A percentile compares a stretch with the other conserved stretches of the same genome.
These are phyloP conservation scores for Cicer yamashitae DNA, from an alignment of 306 rosid genomes.

Conservation along the genomic window DNA sequence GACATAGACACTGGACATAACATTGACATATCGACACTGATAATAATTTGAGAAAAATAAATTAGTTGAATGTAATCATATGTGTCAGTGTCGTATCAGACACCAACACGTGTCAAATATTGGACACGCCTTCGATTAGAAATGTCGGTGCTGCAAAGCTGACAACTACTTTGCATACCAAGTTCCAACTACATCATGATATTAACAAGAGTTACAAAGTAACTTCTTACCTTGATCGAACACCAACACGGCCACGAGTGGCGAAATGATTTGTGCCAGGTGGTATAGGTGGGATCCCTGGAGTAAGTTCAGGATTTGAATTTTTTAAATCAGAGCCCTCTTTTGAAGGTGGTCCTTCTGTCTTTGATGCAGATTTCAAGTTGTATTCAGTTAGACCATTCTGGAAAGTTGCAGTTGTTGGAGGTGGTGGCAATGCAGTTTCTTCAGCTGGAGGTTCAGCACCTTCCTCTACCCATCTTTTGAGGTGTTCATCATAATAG, in stretches of 20 bases:
- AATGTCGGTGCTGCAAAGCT: too few relatives aligned
- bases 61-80: too few relatives aligned
- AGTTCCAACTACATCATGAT: constrained; percentile 2
- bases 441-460: constrained; percentile 78
- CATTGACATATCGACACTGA: too few relatives aligned
- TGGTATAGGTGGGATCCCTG: constrained; percentile 88
- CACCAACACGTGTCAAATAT: too few relatives aligned
- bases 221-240: constrained; percentile 76
- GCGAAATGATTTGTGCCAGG: constrained; percentile 78
- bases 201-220: constrained; percentile 25
- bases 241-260: constrained; percentile 73
- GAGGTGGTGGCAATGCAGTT: constrained; percentile 79
- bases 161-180: neutral
- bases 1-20: too few relatives aligned
- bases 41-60: too few relatives aligned
- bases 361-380: constrained; percentile 68
- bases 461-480: constrained; percentile 97
- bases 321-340: constrained; percentile 50
- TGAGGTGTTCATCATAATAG: constrained; percentile 84
- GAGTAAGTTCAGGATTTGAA: constrained; percentile 52
- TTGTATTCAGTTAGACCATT: constrained; percentile 72
- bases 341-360: constrained; percentile 54
- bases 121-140: too few relatives aligned
- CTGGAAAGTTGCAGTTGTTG: constrained; percentile 69
- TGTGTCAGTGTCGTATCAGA: too few relatives aligned